Percentiles rank a stretch among this genome's conserved stretches.
phyloP scores from a whole-genome alignment of 2,329 filamentous ascomycete genomes.

The Elsinoe batatas region DNA sequence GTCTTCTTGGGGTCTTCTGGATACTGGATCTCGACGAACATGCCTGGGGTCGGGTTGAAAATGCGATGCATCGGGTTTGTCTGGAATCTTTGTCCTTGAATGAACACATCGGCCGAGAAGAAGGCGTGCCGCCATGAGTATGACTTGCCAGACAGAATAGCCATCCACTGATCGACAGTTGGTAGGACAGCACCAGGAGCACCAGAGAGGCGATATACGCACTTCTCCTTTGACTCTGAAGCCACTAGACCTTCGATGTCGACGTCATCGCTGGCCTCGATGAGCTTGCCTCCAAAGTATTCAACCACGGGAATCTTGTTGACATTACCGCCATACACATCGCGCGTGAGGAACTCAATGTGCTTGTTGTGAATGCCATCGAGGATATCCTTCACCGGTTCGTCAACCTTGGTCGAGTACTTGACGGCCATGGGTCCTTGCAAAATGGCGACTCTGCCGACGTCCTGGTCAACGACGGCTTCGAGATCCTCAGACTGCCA shows the following conservation, averaged over 20 bases:
- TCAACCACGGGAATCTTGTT: slow-evolving; percentile 73
- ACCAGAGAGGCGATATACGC: slow-evolving; percentile 72
- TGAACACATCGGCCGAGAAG: slow-evolving; percentile 84
- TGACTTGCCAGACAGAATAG: slow-evolving; percentile 72
- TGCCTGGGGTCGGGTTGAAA: slow-evolving; percentile 73
- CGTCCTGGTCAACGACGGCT: slow-evolving; percentile 90
- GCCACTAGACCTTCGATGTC: slow-evolving; percentile 82
- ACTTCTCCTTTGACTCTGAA: slow-evolving; percentile 67
- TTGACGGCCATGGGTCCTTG: slow-evolving; percentile 89
- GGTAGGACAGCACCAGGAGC: slow-evolving; percentile 66
- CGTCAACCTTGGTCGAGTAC: slow-evolving; percentile 80
- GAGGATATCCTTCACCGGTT: slow-evolving; percentile 90
- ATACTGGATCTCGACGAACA: slow-evolving; percentile 78
- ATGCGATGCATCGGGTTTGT: slow-evolving; percentile 92
- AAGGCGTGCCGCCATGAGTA: slow-evolving; percentile 93
- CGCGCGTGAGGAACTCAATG: slow-evolving; percentile 66
- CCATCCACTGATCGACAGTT: slow-evolving; percentile 71
- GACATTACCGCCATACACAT: slow-evolving; percentile 68
- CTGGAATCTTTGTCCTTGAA: slow-evolving; percentile 94
- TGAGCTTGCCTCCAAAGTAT: slow-evolving; percentile 87
- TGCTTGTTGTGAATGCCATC: slow-evolving; percentile 84
- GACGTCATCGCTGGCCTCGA: slow-evolving; percentile 59
- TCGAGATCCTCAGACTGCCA: slow-evolving; percentile 99
- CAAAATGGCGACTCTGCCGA: slow-evolving; percentile 89
- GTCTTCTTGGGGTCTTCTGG: slow-evolving; percentile 78